phyloP scores from a whole-genome alignment of 1,139 yeast genomes.

The Debaryomyces subglobosus region DNA sequence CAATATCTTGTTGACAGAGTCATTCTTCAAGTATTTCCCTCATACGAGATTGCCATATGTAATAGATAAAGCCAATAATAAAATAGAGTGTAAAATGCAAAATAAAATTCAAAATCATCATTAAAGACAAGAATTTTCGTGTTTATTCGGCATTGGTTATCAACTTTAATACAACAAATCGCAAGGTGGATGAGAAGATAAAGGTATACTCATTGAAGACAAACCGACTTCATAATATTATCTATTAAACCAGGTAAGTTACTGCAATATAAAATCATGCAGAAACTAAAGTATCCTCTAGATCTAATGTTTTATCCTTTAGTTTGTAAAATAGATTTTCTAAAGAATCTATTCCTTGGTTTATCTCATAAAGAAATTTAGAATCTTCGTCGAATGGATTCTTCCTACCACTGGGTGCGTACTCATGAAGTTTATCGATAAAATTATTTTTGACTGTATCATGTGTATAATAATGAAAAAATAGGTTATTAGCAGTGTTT shows the following conservation, averaged over 20 bases:
- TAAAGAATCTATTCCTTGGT: neutral
- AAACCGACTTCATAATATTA: too few species aligned
- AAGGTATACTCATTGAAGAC: neutral
- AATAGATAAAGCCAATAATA: too few species aligned
- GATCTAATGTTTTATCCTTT: neutral
- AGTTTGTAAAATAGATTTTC: neutral
- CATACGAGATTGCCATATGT: neutral
- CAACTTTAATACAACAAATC: too few species aligned
- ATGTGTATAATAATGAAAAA: constrained; percentile 30
- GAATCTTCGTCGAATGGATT: neutral
- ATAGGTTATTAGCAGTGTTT: constrained; percentile 24
- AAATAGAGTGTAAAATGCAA: too few species aligned
- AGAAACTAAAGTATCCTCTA: neutral
- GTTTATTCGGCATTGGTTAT: too few species aligned
- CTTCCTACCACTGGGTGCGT: neutral
- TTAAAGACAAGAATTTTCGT: too few species aligned
- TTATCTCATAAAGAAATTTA: neutral
- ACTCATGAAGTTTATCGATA: constrained; percentile 25
- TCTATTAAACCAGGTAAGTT: too few species aligned
- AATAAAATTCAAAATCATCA: too few species aligned
- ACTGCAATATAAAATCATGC: neutral
- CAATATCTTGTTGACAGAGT: too few species aligned
- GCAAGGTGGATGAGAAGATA: neutral
- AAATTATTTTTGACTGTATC: constrained; percentile 22
- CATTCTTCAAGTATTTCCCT: neutral